Evolutionary conservation across 2,329 filamentous ascomycete species (phyloP), one percentile per base, ranked within the genome.

Genomic region (Talaromyces amestolkiae): DNA sequence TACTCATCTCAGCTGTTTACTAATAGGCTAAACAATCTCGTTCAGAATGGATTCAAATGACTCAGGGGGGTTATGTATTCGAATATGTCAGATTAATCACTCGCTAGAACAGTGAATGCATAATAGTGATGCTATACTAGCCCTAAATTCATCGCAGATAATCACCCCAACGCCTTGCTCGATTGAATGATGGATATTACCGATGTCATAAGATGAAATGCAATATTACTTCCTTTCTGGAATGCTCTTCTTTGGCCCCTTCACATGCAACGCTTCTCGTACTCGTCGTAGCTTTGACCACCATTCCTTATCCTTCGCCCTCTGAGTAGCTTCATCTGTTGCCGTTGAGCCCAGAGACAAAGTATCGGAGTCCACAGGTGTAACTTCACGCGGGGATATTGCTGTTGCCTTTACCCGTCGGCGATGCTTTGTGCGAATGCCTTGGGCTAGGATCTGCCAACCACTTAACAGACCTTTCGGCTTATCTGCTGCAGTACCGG

Each of bases 211-310:
- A 27, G 10, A 19, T n/a, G 8, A 59, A 31, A 27, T 43, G 35
- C 15, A 59, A 39, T 2, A 54, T 63, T n/a, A 64, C 3, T 66
- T 61, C 15, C 37, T 41, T 49, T 49, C 60, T 3, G 45, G 17
- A 7, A 47, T 22, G 7, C 73, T 75, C 72, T 84, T 88, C 73
- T 82, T 87, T 9, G 82, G 80, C 1, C 82, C 83, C 75, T 90
- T 91, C 6, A 86, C 83, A 68, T 90, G 87, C 71, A 92, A 87
- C 56, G 91, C 77, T 72, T 88, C 91, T 81, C 90, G 90, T 65
- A 92, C 88, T 65, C 86, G 85, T 71, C 88, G 84, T 68, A 92
- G 77, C 69, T 76, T 62, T 64, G 72, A 49, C 74, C 74, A 62
- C 73, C 73, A 47, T 69, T 73, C 61, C 58, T 74, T 58, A 67